phyloP scores from a whole-genome alignment of 345 rosid genomes.

The Gossypium anomalum region DNA sequence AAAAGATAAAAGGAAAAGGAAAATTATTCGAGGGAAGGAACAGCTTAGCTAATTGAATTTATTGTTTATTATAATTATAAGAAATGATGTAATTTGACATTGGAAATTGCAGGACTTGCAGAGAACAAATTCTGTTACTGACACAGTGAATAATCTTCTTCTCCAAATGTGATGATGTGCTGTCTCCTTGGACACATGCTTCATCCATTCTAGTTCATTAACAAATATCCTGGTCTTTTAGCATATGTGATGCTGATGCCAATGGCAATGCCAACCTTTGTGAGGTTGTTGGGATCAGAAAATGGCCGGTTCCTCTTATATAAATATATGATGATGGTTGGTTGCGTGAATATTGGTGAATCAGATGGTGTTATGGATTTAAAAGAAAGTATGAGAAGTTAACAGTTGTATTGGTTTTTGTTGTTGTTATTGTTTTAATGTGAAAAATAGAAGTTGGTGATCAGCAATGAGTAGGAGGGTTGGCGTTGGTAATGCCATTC shows the following conservation, averaged over 20 bases:
- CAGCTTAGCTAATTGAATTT: background rate
- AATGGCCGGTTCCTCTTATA: conserved; percentile 20
- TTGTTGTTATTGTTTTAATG: conserved; percentile 16
- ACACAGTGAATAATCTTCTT: conserved; percentile 96
- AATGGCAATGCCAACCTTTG: conserved; percentile 6
- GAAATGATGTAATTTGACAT: background rate
- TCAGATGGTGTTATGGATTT: conserved; percentile 3
- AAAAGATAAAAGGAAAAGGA: background rate
- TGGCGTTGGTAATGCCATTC: no score
- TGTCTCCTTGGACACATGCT: conserved; percentile 10
- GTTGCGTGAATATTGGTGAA: conserved; percentile 33
- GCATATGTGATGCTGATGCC: background rate
- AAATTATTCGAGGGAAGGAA: background rate
- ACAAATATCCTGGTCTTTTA: conserved; percentile 2
- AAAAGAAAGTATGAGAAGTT: conserved; percentile 24
- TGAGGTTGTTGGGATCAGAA: conserved; percentile 20
- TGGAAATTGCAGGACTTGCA: conserved; percentile 78
- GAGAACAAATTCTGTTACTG: conserved; percentile 83
- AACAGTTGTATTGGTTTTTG: conserved; percentile 18
- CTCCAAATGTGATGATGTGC: conserved; percentile 69
- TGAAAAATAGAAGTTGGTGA: conserved; percentile 23
- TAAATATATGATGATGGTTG: conserved; percentile 22
- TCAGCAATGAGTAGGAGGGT: no score
- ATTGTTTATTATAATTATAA: background rate
- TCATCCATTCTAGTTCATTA: background rate